Base-by-base conservation (phyloP, 1,284 basidiomycete genomes). In the Pascua sp. region DNA sequence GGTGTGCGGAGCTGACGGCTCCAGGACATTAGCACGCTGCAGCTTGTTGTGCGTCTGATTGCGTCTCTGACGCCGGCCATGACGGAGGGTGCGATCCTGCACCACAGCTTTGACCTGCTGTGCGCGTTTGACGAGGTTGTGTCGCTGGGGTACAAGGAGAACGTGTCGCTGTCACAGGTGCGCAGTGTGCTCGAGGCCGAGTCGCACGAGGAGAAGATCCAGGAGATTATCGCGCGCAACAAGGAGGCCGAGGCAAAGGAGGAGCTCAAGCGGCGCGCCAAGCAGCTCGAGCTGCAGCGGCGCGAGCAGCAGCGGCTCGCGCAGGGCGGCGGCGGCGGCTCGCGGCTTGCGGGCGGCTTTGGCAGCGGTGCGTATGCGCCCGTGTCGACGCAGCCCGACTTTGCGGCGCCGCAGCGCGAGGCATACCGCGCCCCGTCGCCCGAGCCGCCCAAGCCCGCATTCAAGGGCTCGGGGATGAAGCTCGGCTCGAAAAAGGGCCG, bases 171-270 rank as follows among this genome's bases (percentile, higher is more conserved):
- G 49, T 85, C 89, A 76, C 94, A 98, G 77, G 90, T 98, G 47
- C 82, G 91, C 66, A 95, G 83, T 69, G 86, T 96, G 42, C 80
- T 98, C 65, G 96, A 98, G 81, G 98, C 97, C 88, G 96, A 98
- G 80, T 91, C 88, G 78, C 96, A 99, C 78, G 96, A 98, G 77
- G 96, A 99, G 80, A 98, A 97, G 81, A 98, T 99, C 63, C 94
- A 98, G 75, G 96, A 98, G 70, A 98, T 98, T 76, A 99, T 98
- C 67, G 90, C 93, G 17, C 83, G 89, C 86, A 98, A 98, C 82
- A 98, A 98, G 80, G 95, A 98, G 79, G 91, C 92, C 18, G 96
- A 99, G 73, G 96, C 96, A 5, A 98, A 98, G 77, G 96, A 99
- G 77, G 96, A 98, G 75, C 88, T 99, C 72, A 98, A 98, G 78